These are phyloP conservation scores for Pythium phragmiticola DNA, from an alignment of 352 stramenopile genomes.

Conservation along the genomic window DNA sequence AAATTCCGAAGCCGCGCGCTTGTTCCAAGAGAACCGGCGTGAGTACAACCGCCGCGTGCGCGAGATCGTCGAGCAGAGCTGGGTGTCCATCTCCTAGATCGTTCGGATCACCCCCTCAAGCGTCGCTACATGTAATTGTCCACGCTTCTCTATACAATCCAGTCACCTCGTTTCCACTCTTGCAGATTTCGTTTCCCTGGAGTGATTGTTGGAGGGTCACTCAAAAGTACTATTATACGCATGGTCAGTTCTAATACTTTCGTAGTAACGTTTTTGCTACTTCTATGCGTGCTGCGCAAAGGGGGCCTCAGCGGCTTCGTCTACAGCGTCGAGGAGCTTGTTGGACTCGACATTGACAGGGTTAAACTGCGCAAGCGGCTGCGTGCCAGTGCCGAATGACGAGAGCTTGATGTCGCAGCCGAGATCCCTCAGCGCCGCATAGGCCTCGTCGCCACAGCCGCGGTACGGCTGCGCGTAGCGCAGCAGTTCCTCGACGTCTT, in stretches of 20 bases:
- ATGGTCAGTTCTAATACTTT: too few relatives aligned
- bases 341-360: constrained; percentile 61
- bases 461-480: constrained; percentile 59
- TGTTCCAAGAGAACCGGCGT: constrained; percentile 98
- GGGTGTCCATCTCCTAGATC: constrained; percentile 85
- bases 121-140: not conserved
- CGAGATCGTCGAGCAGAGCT: constrained; percentile 99
- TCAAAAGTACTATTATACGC: too few relatives aligned
- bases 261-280: too few relatives aligned
- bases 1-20: constrained; percentile 96
- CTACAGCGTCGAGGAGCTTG: constrained; percentile 47
- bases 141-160: not conserved
- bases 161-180: too few relatives aligned
- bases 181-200: too few relatives aligned
- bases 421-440: constrained; percentile 71
- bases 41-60: constrained; percentile 99
- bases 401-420: constrained; percentile 71
- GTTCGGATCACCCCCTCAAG: not conserved
- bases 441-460: constrained; percentile 74
- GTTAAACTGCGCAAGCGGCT: constrained; percentile 56
- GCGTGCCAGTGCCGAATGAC: constrained; percentile 41
- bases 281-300: constrained; percentile 33
- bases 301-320: constrained; percentile 52
- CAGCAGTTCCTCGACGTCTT: constrained; percentile 65
- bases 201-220: too few relatives aligned